These are phyloP conservation scores for Phoma sp. DNA, from an alignment of 2,329 filamentous ascomycete species.

Conservation along the genomic window DNA sequence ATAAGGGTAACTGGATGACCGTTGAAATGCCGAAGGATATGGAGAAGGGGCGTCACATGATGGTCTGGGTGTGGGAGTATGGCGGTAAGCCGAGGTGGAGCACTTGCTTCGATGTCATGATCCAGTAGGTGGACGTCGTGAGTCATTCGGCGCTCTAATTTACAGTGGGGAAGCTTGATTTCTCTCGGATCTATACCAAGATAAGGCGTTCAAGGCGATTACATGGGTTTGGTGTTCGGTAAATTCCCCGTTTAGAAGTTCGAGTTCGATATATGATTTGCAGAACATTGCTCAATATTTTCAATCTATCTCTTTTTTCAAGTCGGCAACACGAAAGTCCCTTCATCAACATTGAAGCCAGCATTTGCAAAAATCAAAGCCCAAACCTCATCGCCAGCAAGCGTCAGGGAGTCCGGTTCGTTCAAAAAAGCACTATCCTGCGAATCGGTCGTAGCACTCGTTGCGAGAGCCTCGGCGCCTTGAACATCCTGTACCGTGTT, in stretches of 20 bases:
- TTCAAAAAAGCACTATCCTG: not conserved
- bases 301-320: not conserved
- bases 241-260: too few species aligned
- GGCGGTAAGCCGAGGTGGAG: constrained; percentile 23
- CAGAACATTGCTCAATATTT: too few species aligned
- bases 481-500: too few species aligned
- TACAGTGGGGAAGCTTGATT: too few species aligned
- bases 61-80: constrained; percentile 37
- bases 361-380: not conserved
- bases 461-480: too few species aligned
- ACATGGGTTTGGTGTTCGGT: too few species aligned
- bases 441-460: not conserved
- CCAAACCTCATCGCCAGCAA: not conserved
- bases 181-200: too few species aligned
- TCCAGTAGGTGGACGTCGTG: constrained; percentile 9
- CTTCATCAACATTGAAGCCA: constrained; percentile 9
- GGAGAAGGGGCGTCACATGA: constrained; percentile 34
- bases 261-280: too few species aligned
- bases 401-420: not conserved
- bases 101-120: constrained; percentile 37
- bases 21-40: constrained; percentile 31
- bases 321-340: not conserved
- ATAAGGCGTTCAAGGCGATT: too few species aligned
- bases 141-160: not conserved
- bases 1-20: constrained; percentile 38